Conservation (phyloP, 2,329 filamentous ascomycete genomes). For the Thelonectria discophora region DNA sequence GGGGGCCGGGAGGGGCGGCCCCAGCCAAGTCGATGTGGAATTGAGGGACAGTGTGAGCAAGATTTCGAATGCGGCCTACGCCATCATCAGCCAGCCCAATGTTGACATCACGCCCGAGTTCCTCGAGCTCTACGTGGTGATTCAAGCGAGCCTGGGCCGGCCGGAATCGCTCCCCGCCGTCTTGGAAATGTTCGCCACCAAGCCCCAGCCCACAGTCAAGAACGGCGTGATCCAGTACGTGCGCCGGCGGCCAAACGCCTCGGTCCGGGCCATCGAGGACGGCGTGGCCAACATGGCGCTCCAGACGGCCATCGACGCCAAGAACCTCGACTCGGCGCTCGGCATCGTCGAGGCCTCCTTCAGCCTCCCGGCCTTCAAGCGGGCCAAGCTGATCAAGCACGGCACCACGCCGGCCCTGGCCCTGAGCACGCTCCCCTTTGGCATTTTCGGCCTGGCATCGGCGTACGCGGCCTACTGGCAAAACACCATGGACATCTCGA, state of each 20-base stretch:
- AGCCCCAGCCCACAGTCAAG: constrained; percentile 73
- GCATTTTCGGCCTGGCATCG: constrained; percentile 74
- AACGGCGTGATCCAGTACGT: constrained; percentile 68
- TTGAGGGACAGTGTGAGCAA: constrained; percentile 58
- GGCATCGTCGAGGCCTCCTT: constrained; percentile 77
- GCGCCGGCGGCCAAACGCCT: constrained; percentile 71
- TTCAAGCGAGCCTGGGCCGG: constrained; percentile 76
- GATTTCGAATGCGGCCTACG: constrained; percentile 70
- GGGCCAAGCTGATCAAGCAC: constrained; percentile 72
- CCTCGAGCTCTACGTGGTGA: constrained; percentile 77
- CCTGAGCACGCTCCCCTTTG: constrained; percentile 69
- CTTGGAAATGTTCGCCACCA: constrained; percentile 84
- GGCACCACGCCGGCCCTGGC: constrained; percentile 67
- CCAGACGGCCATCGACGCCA: constrained; percentile 79
- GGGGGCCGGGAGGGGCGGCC: constrained; percentile 48
- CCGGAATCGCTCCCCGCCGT: constrained; percentile 81
- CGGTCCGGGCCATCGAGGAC: constrained; percentile 76
- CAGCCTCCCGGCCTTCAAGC: constrained; percentile 70
- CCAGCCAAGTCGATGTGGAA: constrained; percentile 45
- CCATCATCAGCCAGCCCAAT: constrained; percentile 75
- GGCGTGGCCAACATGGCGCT: constrained; percentile 77
- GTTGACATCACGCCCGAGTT: constrained; percentile 82
- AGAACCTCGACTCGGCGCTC: constrained; percentile 80
- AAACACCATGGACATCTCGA: constrained; percentile 78
- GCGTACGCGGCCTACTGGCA: constrained; percentile 54